These are phyloP conservation scores for Sungouiella thailandica DNA, from an alignment of 805 yeast species.

Conservation along the genomic window DNA sequence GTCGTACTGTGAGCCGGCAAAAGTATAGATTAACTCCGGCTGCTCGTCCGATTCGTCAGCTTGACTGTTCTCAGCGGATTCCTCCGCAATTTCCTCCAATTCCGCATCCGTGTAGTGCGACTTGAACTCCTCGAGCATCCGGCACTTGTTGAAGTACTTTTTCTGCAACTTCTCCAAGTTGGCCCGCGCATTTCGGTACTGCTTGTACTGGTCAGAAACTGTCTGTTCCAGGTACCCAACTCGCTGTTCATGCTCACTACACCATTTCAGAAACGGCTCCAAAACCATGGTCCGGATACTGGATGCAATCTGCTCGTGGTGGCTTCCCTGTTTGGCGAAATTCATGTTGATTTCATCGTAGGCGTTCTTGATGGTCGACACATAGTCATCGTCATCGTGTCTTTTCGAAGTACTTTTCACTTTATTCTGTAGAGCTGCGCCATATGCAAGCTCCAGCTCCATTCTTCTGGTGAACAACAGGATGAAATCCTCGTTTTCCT, in stretches of 20 bases:
- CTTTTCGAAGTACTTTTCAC: constrained; percentile 39
- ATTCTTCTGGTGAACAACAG: constrained; percentile 62
- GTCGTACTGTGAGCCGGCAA: constrained; percentile 31
- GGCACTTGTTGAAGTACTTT: constrained; percentile 72
- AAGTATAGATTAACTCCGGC: constrained; percentile 18
- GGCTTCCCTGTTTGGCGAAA: constrained; percentile 53
- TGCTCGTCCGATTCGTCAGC: constrained; percentile 14
- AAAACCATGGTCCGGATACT: constrained; percentile 57
- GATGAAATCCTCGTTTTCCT: constrained; percentile 66
- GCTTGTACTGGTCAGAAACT: constrained; percentile 46
- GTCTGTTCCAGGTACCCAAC: constrained; percentile 56
- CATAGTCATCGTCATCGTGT: constrained; percentile 47
- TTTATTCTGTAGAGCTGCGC: constrained; percentile 45
- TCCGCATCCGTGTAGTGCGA: constrained; percentile 44
- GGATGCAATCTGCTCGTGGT: constrained; percentile 57
- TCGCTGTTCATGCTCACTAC: constrained; percentile 64
- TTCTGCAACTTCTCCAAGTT: constrained; percentile 56
- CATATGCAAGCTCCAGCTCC: constrained; percentile 67
- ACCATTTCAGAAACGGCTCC: constrained; percentile 71
- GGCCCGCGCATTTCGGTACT: constrained; percentile 43
- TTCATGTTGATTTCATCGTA: constrained; percentile 52
- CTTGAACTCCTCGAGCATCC: constrained; percentile 64
- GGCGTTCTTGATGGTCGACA: constrained; percentile 60
- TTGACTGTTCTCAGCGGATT: constrained; percentile 4
- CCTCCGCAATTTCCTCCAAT: constrained; percentile 23